Conservation (phyloP, 1,139 yeast genomes). For the Pichia sp. region DNA sequence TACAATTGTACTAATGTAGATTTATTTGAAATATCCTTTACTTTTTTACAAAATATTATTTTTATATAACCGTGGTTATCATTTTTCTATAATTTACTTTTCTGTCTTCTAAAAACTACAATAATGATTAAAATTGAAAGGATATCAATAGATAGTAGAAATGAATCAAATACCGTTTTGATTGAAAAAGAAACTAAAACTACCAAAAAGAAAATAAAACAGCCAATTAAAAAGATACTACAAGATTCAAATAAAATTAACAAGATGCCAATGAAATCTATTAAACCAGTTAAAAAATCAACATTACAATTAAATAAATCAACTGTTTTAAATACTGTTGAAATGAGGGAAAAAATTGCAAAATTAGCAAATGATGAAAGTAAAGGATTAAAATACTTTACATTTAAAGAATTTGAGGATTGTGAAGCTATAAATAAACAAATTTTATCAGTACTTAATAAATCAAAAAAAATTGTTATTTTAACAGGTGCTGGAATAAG, state of each 20-base stretch:
- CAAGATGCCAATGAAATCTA: background rate
- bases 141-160: background rate
- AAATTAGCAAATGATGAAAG: conserved; percentile 5
- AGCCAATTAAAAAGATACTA: background rate
- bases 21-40: no score
- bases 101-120: background rate
- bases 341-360: conserved; percentile 8
- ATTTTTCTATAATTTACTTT: no score
- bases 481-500: conserved; percentile 95
- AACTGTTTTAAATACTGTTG: background rate
- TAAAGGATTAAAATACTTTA: conserved; percentile 8
- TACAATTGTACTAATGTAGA: no score
- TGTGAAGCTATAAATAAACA: background rate
- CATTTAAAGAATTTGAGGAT: conserved; percentile 7
- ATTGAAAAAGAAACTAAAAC: no score
- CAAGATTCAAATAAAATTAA: no score
- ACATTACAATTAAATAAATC: background rate
- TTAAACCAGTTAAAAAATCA: background rate
- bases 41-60: no score
- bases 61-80: no score
- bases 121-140: background rate
- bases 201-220: no score
- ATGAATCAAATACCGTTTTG: no score
- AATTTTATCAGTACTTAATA: conserved; percentile 17
- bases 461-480: conserved; percentile 44